A percentile compares a stretch with the other conserved stretches of the same genome.
Evolutionary conservation across 345 rosid species (phyloP).

Genomic region (Populus deltoides): DNA sequence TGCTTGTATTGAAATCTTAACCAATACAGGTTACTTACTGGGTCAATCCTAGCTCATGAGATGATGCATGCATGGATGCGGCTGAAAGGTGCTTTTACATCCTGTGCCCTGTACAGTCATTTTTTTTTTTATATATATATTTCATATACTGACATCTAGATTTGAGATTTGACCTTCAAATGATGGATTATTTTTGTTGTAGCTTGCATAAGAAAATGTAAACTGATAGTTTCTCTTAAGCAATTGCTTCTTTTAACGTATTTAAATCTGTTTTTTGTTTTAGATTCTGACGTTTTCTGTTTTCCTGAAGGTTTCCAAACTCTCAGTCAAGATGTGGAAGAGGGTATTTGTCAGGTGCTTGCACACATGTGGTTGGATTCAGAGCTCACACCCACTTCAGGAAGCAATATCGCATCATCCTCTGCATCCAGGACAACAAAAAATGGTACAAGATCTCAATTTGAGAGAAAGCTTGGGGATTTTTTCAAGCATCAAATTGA

Average conservation of each 20-base stretch:
- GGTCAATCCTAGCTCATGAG: constrained; percentile 93
- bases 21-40: constrained; percentile 73
- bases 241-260: neutral
- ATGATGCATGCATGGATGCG: constrained; percentile 99
- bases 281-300: neutral
- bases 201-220: neutral
- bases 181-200: neutral
- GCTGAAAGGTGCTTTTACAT: constrained; percentile 54
- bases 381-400: constrained; percentile 45
- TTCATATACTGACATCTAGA: neutral
- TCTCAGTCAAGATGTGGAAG: constrained; percentile 84
- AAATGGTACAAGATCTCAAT: constrained; percentile 73
- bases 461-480: constrained; percentile 87
- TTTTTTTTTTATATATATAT: neutral
- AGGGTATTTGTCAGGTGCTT: constrained; percentile 95
- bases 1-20: constrained; percentile 3
- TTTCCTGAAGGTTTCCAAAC: constrained; percentile 61
- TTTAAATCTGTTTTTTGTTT: neutral
- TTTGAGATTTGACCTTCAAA: neutral
- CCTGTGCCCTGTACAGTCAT: neutral
- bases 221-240: neutral
- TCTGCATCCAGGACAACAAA: constrained; percentile 53
- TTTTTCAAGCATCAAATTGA: constrained; percentile 93
- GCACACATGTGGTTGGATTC: constrained; percentile 89
- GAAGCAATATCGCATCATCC: constrained; percentile 40